Conservation (phyloP, 2,329 filamentous ascomycete species). For the Cladosporium sp. region DNA sequence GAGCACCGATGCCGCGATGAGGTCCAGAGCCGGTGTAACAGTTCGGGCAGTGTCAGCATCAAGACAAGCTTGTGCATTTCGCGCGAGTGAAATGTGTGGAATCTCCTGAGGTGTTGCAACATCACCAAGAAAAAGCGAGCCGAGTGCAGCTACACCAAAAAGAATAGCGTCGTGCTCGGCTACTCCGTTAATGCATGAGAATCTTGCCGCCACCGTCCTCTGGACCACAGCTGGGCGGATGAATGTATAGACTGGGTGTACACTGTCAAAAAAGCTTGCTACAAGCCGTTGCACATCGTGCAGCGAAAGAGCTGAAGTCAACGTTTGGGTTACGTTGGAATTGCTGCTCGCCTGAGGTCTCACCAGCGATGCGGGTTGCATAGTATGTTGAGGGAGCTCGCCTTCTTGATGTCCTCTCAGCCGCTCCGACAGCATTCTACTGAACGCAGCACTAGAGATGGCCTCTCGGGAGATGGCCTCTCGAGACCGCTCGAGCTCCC, state of each 20-base stretch:
- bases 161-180: not conserved
- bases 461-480: not conserved
- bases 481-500: not conserved
- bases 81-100: not conserved
- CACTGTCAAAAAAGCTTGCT: not conserved
- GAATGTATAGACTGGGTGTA: slow-evolving; percentile 3
- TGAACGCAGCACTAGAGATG: not conserved
- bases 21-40: not conserved
- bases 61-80: not conserved
- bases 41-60: not conserved
- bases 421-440: not conserved
- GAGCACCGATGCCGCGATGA: not conserved
- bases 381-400: not conserved
- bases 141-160: not conserved
- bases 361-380: not conserved
- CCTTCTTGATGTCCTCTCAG: not conserved
- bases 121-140: not conserved
- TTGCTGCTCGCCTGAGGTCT: not conserved
- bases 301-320: not conserved
- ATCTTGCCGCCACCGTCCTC: not conserved
- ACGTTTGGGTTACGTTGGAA: not conserved
- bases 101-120: not conserved
- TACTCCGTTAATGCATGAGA: not conserved
- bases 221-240: not conserved
- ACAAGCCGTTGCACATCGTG: not conserved